Conservation (phyloP, 1,139 yeast species). For the Yamadazyma sp. region DNA sequence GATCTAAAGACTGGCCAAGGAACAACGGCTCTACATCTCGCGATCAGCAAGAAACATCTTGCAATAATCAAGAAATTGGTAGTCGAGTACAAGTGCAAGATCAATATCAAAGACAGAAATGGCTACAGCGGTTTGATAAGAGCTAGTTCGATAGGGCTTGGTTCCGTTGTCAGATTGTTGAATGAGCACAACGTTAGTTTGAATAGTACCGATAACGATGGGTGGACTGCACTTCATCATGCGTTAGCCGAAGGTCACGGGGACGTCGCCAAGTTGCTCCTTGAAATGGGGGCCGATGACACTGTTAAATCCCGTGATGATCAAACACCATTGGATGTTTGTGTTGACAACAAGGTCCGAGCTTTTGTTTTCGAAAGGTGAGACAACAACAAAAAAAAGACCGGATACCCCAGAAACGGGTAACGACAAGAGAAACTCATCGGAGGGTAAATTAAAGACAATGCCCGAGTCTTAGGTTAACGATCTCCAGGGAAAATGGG, state of each 20-base stretch:
- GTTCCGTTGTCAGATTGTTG: slow-evolving; percentile 50
- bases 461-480: too few species aligned
- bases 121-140: slow-evolving; percentile 74
- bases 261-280: slow-evolving; percentile 66
- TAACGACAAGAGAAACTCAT: too few species aligned
- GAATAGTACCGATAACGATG: slow-evolving; percentile 65
- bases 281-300: slow-evolving; percentile 68
- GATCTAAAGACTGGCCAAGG: slow-evolving; percentile 62
- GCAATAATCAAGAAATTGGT: slow-evolving; percentile 54
- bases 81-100: slow-evolving; percentile 54
- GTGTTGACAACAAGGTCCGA: slow-evolving; percentile 17
- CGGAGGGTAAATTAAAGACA: too few species aligned
- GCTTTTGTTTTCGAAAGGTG: slow-evolving; percentile 12
- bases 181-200: slow-evolving; percentile 60
- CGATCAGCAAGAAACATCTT: slow-evolving; percentile 66
- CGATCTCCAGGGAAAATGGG: too few species aligned
- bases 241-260: slow-evolving; percentile 92
- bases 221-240: slow-evolving; percentile 89
- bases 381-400: too few species aligned
- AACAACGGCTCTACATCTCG: slow-evolving; percentile 73
- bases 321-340: slow-evolving; percentile 40
- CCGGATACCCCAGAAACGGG: too few species aligned
- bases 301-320: slow-evolving; percentile 51
- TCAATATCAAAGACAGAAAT: slow-evolving; percentile 64
- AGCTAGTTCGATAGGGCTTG: slow-evolving; percentile 79